phyloP scores from a whole-genome alignment of 2,329 filamentous ascomycete genomes.

The Exophiala oligosperma region DNA sequence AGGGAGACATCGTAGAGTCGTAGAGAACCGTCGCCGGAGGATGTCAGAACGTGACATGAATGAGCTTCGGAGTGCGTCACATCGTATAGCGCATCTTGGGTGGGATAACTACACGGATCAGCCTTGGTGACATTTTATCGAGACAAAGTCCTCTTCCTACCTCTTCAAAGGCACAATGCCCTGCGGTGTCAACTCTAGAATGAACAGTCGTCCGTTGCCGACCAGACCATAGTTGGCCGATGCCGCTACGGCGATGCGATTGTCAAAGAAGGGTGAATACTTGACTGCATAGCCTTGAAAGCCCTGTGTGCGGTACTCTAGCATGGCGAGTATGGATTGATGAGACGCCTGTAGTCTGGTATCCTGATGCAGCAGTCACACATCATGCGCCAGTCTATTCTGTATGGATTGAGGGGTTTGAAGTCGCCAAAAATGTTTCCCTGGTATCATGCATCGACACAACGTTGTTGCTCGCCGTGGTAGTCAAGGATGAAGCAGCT shows the following conservation, averaged over 20 bases:
- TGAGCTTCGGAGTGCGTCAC: conserved; percentile 93
- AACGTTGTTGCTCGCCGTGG: no score
- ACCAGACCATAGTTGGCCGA: conserved; percentile 97
- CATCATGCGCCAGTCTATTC: conserved; percentile 6
- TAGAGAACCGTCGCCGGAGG: conserved; percentile 88
- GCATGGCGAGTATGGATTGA: conserved; percentile 58
- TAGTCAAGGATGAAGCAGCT: no score
- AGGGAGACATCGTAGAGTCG: conserved; percentile 89
- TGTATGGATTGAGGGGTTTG: no score
- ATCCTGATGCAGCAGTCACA: not conserved
- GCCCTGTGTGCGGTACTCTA: conserved; percentile 89
- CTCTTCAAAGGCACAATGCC: conserved; percentile 84
- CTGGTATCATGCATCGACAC: no score
- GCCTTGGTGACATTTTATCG: not conserved
- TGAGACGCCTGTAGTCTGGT: not conserved
- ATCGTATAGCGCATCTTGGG: conserved; percentile 95
- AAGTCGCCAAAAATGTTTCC: no score
- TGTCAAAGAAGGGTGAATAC: conserved; percentile 98
- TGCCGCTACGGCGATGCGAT: conserved; percentile 81
- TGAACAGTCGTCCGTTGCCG: conserved; percentile 87
- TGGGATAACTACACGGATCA: conserved; percentile 70
- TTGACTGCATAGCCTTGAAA: conserved; percentile 97
- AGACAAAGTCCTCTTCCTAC: conserved; percentile 46
- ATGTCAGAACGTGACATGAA: conserved; percentile 88
- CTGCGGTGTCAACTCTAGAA: conserved; percentile 76